Conservation (phyloP, 805 yeast species). For the Barnettozyma sucrosica region DNA sequence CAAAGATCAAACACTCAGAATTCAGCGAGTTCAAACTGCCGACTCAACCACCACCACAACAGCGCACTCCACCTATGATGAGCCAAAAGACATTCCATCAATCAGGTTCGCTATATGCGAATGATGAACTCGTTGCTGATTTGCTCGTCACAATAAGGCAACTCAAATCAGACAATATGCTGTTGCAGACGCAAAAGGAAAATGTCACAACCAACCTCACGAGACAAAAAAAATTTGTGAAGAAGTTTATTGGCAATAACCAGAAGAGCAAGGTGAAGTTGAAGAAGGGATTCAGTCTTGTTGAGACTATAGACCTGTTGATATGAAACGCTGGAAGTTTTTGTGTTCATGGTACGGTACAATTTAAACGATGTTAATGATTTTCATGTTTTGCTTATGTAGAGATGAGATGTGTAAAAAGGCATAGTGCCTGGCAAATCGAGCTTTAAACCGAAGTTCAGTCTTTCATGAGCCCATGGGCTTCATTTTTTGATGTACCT, state of each 20-base stretch:
- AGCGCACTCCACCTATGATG: slow-evolving; percentile 5
- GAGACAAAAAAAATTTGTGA: slow-evolving; percentile 18
- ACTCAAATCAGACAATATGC: slow-evolving; percentile 13
- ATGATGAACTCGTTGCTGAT: slow-evolving; percentile 17
- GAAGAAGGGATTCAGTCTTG: slow-evolving; percentile 17
- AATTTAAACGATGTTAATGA: neutral
- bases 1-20: neutral
- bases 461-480: too few relatives aligned
- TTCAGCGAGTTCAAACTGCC: neutral
- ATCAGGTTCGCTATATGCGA: neutral
- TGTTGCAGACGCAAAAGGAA: slow-evolving; percentile 11
- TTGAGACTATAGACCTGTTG: slow-evolving; percentile 19
- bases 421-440: too few relatives aligned
- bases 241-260: slow-evolving; percentile 13
- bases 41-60: neutral
- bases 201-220: slow-evolving; percentile 5
- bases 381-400: too few relatives aligned
- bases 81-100: slow-evolving; percentile 2
- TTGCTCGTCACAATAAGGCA: slow-evolving; percentile 19
- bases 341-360: neutral
- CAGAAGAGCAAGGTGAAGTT: slow-evolving; percentile 15
- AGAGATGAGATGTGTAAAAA: too few relatives aligned
- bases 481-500: too few relatives aligned
- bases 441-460: too few relatives aligned
- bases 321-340: slow-evolving; percentile 10